phyloP scores from a whole-genome alignment of 495 filamentous ascomycete genomes.

The Trichoderma orchidacearum region DNA sequence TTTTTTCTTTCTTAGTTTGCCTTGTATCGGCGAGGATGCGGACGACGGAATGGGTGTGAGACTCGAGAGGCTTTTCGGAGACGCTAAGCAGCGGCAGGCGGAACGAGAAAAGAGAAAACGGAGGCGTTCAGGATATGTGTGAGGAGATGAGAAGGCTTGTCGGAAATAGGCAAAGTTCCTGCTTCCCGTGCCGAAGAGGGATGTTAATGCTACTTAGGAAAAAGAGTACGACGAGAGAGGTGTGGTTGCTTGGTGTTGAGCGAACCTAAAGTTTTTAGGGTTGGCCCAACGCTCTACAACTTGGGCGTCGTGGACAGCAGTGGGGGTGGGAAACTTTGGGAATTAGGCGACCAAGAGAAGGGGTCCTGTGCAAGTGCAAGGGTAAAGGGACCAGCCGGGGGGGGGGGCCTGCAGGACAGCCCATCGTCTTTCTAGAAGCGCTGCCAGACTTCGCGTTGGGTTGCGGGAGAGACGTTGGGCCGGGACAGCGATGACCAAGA shows the following conservation, averaged over 20 bases:
- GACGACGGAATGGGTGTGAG: neutral
- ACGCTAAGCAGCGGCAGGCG: neutral
- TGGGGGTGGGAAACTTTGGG: neutral
- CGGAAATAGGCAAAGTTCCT: neutral
- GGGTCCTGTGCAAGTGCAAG: neutral
- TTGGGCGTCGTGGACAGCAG: neutral
- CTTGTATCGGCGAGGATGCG: neutral
- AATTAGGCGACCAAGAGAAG: neutral
- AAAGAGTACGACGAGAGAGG: neutral
- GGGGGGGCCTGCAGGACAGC: neutral
- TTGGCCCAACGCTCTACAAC: neutral
- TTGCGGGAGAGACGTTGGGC: neutral
- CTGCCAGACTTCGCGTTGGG: neutral
- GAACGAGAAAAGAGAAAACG: neutral
- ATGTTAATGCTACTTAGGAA: neutral
- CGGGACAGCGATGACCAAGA: neutral
- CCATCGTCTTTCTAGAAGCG: neutral
- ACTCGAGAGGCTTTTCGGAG: neutral
- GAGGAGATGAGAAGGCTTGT: neutral
- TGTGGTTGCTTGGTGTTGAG: neutral
- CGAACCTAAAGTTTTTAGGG: neutral
- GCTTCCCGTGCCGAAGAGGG: neutral
- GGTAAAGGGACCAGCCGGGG: neutral
- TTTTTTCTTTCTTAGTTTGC: neutral
- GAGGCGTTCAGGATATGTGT: neutral